Base-by-base conservation (phyloP, 495 filamentous ascomycete genomes). In the Xylaria flabelliformis region DNA sequence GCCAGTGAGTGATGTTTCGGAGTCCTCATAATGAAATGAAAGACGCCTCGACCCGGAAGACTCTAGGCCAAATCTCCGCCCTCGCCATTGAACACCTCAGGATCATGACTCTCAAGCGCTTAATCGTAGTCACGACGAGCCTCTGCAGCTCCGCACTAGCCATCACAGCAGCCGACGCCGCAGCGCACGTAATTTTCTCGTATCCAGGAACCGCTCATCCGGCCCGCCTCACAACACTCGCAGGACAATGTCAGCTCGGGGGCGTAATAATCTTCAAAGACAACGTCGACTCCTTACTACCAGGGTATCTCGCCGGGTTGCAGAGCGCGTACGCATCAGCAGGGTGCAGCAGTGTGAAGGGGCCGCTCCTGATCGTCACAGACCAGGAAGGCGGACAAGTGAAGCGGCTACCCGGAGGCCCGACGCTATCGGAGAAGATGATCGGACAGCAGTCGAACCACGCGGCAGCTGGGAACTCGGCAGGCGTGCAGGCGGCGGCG, bases 351-450 rank as follows among this genome's bases (percentile, higher is more conserved):
- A 39, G 36, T 8, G 36, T 70, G 3, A 80, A 76, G 8, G 69
- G 67, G 4, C 81, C 81, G 7, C 71, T 83, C 0, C 66, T 82
- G 0, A 80, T 82, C 67, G 80, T 81, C 76, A 83, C 80, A 1
- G 81, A 83, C 67, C 81, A 83, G 32, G 81, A 83, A 50, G 80
- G 81, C 12, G 81, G 79, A 5, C 3, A 77, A 15, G 74, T 83
- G 6, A 73, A 74, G 39, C 77, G 81, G 13, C 71, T 83, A 0
- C 74, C 79, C 4, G 81, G 80, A 19, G 81, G 80, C 1, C 80
- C 81, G 12, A 75, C 71, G 1, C 34, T 51, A 7, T 81, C 79
- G 21, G 78, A 79, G 9, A 82, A 81, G 67, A 46, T 73, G 65
- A 67, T 82, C 10, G 81, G 81, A 29, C 46, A 77, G 56, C 69